Percentiles rank a stretch among this genome's conserved stretches.
phyloP scores from a whole-genome alignment of 768 basidiomycete genomes.

The Austroboletus eburneus region DNA sequence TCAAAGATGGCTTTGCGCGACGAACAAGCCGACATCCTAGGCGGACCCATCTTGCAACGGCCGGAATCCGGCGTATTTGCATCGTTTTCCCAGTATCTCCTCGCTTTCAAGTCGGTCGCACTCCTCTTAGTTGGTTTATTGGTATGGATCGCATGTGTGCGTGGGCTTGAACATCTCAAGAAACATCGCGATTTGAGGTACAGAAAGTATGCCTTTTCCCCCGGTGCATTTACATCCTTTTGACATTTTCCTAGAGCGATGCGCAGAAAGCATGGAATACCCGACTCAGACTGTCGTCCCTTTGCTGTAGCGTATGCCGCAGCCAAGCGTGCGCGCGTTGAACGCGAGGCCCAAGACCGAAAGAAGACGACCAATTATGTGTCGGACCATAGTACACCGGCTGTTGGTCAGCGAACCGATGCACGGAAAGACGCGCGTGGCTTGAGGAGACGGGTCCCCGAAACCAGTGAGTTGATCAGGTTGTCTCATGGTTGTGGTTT shows the following conservation, averaged over 20 bases:
- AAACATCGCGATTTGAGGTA: conserved; percentile 61
- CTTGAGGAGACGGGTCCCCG: conserved; percentile 42
- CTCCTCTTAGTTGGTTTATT: conserved; percentile 33
- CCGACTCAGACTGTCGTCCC: conserved; percentile 75
- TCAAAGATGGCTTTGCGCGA: conserved; percentile 47
- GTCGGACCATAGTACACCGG: conserved; percentile 22
- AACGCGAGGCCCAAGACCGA: conserved; percentile 43
- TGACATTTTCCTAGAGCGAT: conserved; percentile 46
- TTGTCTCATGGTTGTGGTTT: conserved; percentile 18
- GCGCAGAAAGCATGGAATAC: conserved; percentile 78
- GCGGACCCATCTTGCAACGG: conserved; percentile 45
- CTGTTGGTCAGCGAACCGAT: conserved; percentile 28
- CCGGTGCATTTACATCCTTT: neutral
- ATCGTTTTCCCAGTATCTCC: conserved; percentile 35
- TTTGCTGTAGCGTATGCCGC: conserved; percentile 88
- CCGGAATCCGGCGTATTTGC: conserved; percentile 25
- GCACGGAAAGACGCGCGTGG: conserved; percentile 34
- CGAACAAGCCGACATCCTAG: conserved; percentile 72
- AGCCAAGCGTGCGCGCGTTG: conserved; percentile 52
- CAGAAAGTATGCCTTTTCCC: conserved; percentile 48
- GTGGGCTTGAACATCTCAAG: conserved; percentile 44
- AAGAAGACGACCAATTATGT: conserved; percentile 28
- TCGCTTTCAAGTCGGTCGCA: conserved; percentile 35
- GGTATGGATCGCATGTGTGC: conserved; percentile 32
- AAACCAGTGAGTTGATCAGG: conserved; percentile 39